Base-by-base conservation (phyloP, 257 asterid genomes). In the Solanum dulcamara region DNA sequence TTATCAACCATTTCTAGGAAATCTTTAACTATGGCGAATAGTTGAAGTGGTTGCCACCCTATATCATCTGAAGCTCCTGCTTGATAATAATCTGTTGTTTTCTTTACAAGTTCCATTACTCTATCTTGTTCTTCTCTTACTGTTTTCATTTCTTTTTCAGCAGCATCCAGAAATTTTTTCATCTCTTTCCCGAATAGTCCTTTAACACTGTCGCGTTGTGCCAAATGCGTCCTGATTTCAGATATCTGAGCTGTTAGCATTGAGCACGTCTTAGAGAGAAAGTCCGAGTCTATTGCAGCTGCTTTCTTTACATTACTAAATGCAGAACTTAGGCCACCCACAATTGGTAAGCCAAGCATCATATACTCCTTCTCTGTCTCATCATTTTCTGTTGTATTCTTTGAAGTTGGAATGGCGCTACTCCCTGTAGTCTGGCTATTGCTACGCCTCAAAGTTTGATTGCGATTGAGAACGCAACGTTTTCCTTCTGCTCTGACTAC, bases 401-500 rank as follows among this genome's bases (percentile, higher is more conserved):
- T 92, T 1, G 85, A 81, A 26, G 38, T 72, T 38, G 88, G 89
- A 55, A 26, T 86, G 10, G 75, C n/a, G 20, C 60, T 88, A 83
- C 18, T 79, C 4, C 64, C 44, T 8, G 86, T 86, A 67, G 74
- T 89, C 50, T 75, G 86, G 77, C 97, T 94, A 37, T 81, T 86
- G 71, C 87, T 88, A 24, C 93, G 88, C 92, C 86, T 95, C 87
- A 91, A 62, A 37, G 89, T 91, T 13, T 91, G 92, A 46, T 91
- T 91, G 13, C 88, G 85, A 72, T 87, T 94, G 14, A 91, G 71
- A 8, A 92, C 93, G 10, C 93, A 91, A 1, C 98, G 97, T 88
- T 93, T 97, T 17, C 99, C 99, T 87, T 97, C 99, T 33, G 97
- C 97, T 20, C 98, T 81, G 10, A 97, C 92, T 5, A 94, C 98